Evolutionary conservation across 306 rosid species (phyloP), one percentile per base, ranked within the genome.

Genomic region (Fragaria nilgerrensis): DNA sequence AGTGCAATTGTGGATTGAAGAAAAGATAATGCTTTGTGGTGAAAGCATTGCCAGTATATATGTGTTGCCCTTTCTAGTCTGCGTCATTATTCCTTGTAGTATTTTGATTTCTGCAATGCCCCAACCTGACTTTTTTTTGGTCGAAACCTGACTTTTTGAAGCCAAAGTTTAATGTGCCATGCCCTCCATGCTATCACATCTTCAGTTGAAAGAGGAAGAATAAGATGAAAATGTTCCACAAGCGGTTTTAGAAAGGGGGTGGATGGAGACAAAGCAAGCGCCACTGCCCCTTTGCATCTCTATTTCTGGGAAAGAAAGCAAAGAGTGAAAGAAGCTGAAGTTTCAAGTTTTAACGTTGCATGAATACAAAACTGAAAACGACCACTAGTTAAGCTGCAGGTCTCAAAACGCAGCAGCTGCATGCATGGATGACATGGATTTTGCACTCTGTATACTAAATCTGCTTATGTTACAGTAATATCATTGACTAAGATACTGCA

Each of bases 281-380:
- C 27, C 45, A 68, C 71, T 81, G 72, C 72, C 73, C 83, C 29
- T 27, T 27, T 29, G 85, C 88, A 87, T 87, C 55, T 73, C 75
- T 32, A 16, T 75, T 62, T 29, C 34, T 79, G 37, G 49, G 41
- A 11, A 59, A n/a, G n/a, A 69, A 59, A 47, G 70, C 59, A n/a
- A 32, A 70, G 62, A 53, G 10, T 1, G 62, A 34, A 20, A 15
- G 75, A 37, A 4, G 72, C 67, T 15, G 29, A 27, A 27, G 2
- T 34, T 9, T 63, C 13, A 11, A 50, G 39, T 52, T 45, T 29
- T 65, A 41, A 56, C 72, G 75, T 70, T 72, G 84, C 83, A 75
- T 72, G 86, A 63, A 25, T n/a, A 37, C 82, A 61, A 62, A 58
- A 20, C 29, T 15, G 61, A 64, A 55, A 62, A 70, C 19, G 25